Percentiles rank a stretch among this genome's conserved stretches.
These are phyloP conservation scores for Dothideomycetes sp. DNA, from an alignment of 2,329 filamentous ascomycete species.

Conservation along the genomic window DNA sequence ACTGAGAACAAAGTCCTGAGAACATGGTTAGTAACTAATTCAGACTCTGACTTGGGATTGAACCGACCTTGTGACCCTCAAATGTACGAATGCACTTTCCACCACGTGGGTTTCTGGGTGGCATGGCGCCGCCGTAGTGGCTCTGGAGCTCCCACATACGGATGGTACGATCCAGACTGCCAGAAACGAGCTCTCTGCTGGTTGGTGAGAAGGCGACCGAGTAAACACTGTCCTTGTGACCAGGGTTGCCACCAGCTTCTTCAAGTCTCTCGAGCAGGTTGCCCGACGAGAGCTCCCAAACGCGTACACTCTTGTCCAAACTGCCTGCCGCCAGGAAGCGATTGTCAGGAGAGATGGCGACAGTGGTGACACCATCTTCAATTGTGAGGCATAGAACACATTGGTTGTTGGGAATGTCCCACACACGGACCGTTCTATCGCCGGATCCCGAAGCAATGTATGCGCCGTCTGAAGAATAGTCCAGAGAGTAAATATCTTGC, in stretches of 20 bases:
- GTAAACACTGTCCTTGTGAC: slow-evolving; percentile 95
- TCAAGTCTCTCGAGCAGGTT: slow-evolving; percentile 86
- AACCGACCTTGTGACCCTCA: slow-evolving; percentile 79
- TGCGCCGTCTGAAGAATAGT: slow-evolving; percentile 87
- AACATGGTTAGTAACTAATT: neutral
- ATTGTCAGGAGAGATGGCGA: slow-evolving; percentile 92
- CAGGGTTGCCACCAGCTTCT: slow-evolving; percentile 57
- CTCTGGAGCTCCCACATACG: slow-evolving; percentile 93
- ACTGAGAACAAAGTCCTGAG: slow-evolving; percentile 85
- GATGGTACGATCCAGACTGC: slow-evolving; percentile 94
- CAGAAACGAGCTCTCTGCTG: slow-evolving; percentile 85
- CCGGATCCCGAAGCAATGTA: slow-evolving; percentile 94
- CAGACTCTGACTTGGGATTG: neutral
- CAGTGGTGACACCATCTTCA: slow-evolving; percentile 93
- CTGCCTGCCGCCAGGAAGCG: slow-evolving; percentile 91
- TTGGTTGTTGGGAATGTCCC: slow-evolving; percentile 81
- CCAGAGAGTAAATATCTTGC: slow-evolving; percentile 94
- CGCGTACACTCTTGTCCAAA: slow-evolving; percentile 92
- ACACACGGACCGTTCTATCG: slow-evolving; percentile 86
- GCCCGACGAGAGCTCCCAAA: slow-evolving; percentile 86
- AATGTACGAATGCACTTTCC: slow-evolving; percentile 95
- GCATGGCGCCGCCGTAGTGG: slow-evolving; percentile 46
- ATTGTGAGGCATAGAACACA: slow-evolving; percentile 82
- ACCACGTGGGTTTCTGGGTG: slow-evolving; percentile 50
- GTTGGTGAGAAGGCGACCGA: slow-evolving; percentile 92